Base-by-base conservation (phyloP, 2,329 filamentous ascomycete genomes). In the Fusarium austroafricanum region DNA sequence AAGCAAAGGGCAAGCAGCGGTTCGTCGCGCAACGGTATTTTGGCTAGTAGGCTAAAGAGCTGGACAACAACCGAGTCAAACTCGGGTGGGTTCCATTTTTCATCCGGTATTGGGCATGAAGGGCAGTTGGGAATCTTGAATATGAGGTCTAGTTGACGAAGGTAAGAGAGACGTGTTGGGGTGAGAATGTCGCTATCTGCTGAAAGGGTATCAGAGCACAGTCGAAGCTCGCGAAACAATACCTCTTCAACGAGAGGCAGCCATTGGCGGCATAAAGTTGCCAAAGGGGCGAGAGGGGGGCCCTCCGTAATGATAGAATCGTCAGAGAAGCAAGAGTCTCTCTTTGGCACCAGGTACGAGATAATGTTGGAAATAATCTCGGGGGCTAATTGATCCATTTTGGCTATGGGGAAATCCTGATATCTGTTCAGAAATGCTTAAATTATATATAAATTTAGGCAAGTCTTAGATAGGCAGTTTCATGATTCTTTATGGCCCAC, bases 291-390 rank as follows among this genome's bases (percentile, higher is more conserved):
- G 11, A 55, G n/a, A 8, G 31, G 12, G 12, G 35, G 5, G 14
- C n/a, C 10, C 14, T 21, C 10, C 14, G 10, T 15, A 15, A 3
- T 8, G 26, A 33, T 17, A 0, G 17, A 17, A 17, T 33, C 39
- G 10, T 46, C 39, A 29, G 9, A 35, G n/a, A 4, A 3, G 29
- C n/a, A 43, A 7, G 23, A 29, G 3, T 29, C 18, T 10, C 15
- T 17, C 3, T 33, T 4, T 26, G 28, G 38, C 1, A 33, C 5
- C 5, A 54, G 8, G 4, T 35, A 2, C 2, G 8, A 9, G 10
- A 61, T 11, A 3, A 62, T 62, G 6, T n/a, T 35, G 5, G 49
- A 56, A 23, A 63, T 35, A 5, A 64, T 57, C 20, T 64, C 46
- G 3, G 56, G 15, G 15, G 56, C 28, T 1, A 62, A 11, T 6